Evolutionary conservation across 2,329 filamentous ascomycete genomes (phyloP).

Genomic region (Aspergillus neotritici): DNA sequence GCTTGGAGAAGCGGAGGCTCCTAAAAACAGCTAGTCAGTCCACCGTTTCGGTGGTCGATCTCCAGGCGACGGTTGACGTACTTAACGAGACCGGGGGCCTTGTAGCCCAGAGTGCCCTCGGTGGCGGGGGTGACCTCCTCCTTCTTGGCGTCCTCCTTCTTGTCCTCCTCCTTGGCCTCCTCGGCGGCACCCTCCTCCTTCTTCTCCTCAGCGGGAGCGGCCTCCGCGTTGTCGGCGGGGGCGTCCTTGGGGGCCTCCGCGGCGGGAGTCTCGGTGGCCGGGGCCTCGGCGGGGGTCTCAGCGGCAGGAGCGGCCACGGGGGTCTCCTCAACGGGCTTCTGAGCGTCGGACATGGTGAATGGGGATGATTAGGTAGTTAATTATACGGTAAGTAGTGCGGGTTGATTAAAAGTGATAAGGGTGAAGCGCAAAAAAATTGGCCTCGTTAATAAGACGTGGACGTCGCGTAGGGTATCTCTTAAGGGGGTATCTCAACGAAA

Average conservation of each 20-base stretch:
- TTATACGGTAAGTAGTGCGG: conserved; percentile 17
- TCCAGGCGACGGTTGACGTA: conserved; percentile 45
- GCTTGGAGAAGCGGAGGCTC: conserved; percentile 86
- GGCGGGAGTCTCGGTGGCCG: conserved; percentile 28
- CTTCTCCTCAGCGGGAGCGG: conserved; percentile 24
- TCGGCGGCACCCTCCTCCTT: conserved; percentile 34
- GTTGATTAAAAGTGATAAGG: conserved; percentile 14
- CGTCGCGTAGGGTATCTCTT: conserved; percentile 21
- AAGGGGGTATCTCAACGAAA: conserved; percentile 33
- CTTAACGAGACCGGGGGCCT: conserved; percentile 85
- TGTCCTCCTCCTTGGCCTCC: conserved; percentile 32
- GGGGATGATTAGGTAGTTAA: conserved; percentile 9
- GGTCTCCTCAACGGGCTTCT: conserved; percentile 63
- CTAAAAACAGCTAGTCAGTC: conserved; percentile 43
- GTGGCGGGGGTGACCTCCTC: conserved; percentile 62
- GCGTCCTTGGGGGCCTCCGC: conserved; percentile 33
- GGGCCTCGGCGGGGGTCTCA: conserved; percentile 34
- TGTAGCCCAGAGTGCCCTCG: conserved; percentile 83
- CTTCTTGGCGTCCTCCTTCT: conserved; percentile 24
- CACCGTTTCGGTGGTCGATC: background rate
- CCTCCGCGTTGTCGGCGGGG: conserved; percentile 31
- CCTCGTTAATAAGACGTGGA: conserved; percentile 13
- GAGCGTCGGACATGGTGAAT: conserved; percentile 64
- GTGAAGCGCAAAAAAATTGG: conserved; percentile 14
- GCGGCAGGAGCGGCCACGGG: conserved; percentile 37